Conservation (phyloP, 352 stramenopile genomes). For the Phytophthora boehmeriae region DNA sequence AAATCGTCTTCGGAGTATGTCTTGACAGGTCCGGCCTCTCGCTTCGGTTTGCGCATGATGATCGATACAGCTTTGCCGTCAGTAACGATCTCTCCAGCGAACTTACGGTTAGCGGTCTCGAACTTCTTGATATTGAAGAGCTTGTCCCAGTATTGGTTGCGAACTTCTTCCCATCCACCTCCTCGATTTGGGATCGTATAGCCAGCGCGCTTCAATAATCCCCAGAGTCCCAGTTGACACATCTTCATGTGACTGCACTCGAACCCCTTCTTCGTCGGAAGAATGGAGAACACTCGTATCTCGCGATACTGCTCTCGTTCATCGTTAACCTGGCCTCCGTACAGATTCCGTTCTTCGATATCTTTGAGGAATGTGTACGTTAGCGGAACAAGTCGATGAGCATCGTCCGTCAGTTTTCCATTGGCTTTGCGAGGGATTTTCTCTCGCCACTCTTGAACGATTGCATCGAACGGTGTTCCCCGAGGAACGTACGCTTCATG, state of each 20-base stretch:
- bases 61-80: conserved; percentile 21
- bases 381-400: neutral
- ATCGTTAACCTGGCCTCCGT: no score
- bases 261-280: conserved; percentile 25
- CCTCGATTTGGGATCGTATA: no score
- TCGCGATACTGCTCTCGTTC: neutral
- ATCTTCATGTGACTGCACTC: conserved; percentile 29
- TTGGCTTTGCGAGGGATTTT: neutral
- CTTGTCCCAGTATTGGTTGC: no score
- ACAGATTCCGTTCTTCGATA: no score
- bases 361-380: no score
- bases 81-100: neutral
- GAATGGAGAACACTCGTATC: conserved; percentile 12
- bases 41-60: conserved; percentile 21
- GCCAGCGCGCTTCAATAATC: conserved; percentile 4
- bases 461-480: neutral
- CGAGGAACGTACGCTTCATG: conserved; percentile 9
- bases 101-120: neutral
- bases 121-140: conserved; percentile 22
- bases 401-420: neutral
- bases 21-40: neutral
- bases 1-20: neutral
- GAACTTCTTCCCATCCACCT: no score
- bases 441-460: neutral
- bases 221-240: conserved; percentile 6